Conservation (phyloP, 169 alveolate species). For the Plasmodium falciparum region DNA sequence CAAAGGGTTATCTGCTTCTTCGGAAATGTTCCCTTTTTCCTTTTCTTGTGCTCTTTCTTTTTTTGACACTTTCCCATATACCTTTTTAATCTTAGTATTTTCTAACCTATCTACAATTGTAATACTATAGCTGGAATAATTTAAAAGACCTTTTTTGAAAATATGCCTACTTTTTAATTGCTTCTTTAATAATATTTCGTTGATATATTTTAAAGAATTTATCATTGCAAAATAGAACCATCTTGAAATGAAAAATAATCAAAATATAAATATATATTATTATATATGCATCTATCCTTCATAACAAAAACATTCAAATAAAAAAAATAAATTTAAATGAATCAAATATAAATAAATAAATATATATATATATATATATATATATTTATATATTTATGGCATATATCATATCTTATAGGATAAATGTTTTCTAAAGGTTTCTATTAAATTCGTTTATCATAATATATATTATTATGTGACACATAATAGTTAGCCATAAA, state of each 20-base stretch:
- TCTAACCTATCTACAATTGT: conserved; percentile 25
- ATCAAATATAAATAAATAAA: too few relatives aligned
- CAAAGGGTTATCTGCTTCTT: background rate
- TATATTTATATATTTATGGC: too few relatives aligned
- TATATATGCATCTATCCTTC: background rate
- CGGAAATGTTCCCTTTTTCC: background rate
- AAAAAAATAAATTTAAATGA: too few relatives aligned
- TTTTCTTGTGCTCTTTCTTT: conserved; percentile 1
- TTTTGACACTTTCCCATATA: conserved; percentile 9
- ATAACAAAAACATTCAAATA: background rate
- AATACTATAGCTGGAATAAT: conserved; percentile 23
- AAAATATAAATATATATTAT: background rate
- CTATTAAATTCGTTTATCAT: too few relatives aligned
- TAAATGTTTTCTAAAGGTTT: too few relatives aligned
- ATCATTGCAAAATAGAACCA: conserved; percentile 14
- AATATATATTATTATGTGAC: too few relatives aligned
- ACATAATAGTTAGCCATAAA: too few relatives aligned
- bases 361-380: too few relatives aligned
- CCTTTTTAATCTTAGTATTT: conserved; percentile 21
- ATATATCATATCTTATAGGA: too few relatives aligned
- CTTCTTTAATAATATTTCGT: conserved; percentile 12
- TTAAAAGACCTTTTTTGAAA: conserved; percentile 3
- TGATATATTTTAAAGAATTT: conserved; percentile 6
- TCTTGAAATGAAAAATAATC: background rate
- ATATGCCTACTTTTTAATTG: background rate